phyloP scores from a whole-genome alignment of 208 protist genomes.

The Zelonia costaricensis region DNA sequence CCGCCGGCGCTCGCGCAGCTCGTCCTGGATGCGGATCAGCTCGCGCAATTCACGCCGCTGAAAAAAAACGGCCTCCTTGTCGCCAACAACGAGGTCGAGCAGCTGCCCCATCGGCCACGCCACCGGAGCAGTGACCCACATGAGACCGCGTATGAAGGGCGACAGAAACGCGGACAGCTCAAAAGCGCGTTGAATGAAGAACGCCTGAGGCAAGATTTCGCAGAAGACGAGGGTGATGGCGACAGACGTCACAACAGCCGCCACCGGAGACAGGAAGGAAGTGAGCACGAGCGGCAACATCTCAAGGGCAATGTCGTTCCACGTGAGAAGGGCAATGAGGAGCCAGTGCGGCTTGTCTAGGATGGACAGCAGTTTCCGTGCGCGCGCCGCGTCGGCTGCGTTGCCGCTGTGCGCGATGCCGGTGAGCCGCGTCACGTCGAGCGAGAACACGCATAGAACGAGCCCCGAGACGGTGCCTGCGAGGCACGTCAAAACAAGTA shows the following conservation, averaged over 20 bases:
- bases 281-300: conserved; percentile 75
- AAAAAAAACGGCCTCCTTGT: conserved; percentile 66
- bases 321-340: conserved; percentile 62
- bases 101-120: conserved; percentile 69
- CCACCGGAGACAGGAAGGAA: conserved; percentile 50
- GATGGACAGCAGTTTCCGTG: conserved; percentile 51
- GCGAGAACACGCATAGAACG: conserved; percentile 66
- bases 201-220: conserved; percentile 75
- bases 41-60: conserved; percentile 56
- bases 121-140: conserved; percentile 60
- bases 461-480: conserved; percentile 54
- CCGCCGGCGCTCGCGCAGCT: conserved; percentile 31
- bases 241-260: conserved; percentile 53
- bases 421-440: conserved; percentile 48
- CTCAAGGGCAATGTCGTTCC: conserved; percentile 64
- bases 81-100: conserved; percentile 60
- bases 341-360: conserved; percentile 67
- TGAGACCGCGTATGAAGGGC: conserved; percentile 48
- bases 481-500: conserved; percentile 50
- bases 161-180: conserved; percentile 49
- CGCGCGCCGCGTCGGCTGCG: conserved; percentile 32
- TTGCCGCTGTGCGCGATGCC: conserved; percentile 29
- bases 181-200: conserved; percentile 67
- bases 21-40: conserved; percentile 62
- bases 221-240: conserved; percentile 65